phyloP scores from a whole-genome alignment of 2,329 filamentous ascomycete species.

The Penicillium vulpinum region DNA sequence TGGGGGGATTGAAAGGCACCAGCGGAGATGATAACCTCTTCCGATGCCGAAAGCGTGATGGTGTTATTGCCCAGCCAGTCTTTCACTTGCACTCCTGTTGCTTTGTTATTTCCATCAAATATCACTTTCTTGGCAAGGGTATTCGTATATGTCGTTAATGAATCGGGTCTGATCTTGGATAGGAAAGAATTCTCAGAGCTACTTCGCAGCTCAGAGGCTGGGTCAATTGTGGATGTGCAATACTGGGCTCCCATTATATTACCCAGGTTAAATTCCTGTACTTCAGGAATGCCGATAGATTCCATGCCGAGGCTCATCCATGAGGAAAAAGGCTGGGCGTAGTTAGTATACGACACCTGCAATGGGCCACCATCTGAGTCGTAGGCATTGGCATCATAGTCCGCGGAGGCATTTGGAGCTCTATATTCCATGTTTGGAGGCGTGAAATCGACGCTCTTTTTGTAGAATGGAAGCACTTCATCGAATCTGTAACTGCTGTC shows the following conservation, averaged over 20 bases:
- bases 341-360: constrained; percentile 46
- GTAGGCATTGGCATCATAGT: constrained; percentile 28
- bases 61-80: constrained; percentile 14
- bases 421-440: constrained; percentile 23
- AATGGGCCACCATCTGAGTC: constrained; percentile 37
- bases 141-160: constrained; percentile 43
- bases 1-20: constrained; percentile 58
- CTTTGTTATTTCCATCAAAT: constrained; percentile 41
- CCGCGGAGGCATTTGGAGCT: constrained; percentile 27
- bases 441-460: constrained; percentile 30
- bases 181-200: constrained; percentile 41
- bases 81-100: constrained; percentile 43
- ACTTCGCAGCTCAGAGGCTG: constrained; percentile 26
- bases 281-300: constrained; percentile 42
- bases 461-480: constrained; percentile 26
- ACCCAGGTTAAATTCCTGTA: constrained; percentile 45
- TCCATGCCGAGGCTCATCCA: constrained; percentile 44
- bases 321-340: constrained; percentile 40
- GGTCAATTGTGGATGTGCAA: constrained; percentile 36
- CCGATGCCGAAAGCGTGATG: constrained; percentile 47
- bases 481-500: constrained; percentile 33
- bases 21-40: constrained; percentile 53
- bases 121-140: constrained; percentile 50
- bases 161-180: constrained; percentile 22
- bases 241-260: constrained; percentile 43